phyloP scores from a whole-genome alignment of 768 basidiomycete species.

The Tulasnella sp. region DNA sequence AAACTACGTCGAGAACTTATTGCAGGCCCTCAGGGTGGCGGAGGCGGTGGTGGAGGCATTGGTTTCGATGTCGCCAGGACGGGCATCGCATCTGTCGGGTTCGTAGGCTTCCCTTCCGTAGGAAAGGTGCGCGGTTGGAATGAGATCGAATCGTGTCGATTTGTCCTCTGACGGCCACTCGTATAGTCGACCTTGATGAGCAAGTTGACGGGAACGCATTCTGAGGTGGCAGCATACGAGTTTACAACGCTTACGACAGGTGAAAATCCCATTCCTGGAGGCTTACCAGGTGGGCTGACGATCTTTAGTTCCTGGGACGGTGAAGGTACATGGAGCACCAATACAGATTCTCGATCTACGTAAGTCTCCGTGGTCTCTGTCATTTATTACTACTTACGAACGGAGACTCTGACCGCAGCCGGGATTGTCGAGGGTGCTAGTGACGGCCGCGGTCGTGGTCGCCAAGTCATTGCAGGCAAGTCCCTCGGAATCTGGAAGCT shows the following conservation, averaged over 20 bases:
- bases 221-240: slow-evolving; percentile 90
- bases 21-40: slow-evolving; percentile 53
- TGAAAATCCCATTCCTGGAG: not conserved
- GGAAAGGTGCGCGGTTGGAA: slow-evolving; percentile 50
- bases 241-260: slow-evolving; percentile 86
- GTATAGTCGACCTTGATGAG: slow-evolving; percentile 83
- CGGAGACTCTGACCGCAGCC: slow-evolving; percentile 34
- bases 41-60: slow-evolving; percentile 77
- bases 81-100: slow-evolving; percentile 67
- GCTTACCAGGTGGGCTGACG: not conserved
- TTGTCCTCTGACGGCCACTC: slow-evolving; percentile 13
- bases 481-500: not conserved
- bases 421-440: slow-evolving; percentile 98
- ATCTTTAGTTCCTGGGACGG: slow-evolving; percentile 63
- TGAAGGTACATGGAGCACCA: slow-evolving; percentile 91
- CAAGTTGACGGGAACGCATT: slow-evolving; percentile 91
- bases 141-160: not conserved
- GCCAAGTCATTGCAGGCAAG: slow-evolving; percentile 82
- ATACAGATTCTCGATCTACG: slow-evolving; percentile 28
- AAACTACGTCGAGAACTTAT: slow-evolving; percentile 94
- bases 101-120: slow-evolving; percentile 92
- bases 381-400: not conserved
- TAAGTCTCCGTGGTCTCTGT: not conserved
- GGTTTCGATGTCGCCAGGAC: slow-evolving; percentile 99
- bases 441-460: slow-evolving; percentile 90